Conservation (phyloP, 2,329 filamentous ascomycete genomes). For the Leptographium wingfieldii region DNA sequence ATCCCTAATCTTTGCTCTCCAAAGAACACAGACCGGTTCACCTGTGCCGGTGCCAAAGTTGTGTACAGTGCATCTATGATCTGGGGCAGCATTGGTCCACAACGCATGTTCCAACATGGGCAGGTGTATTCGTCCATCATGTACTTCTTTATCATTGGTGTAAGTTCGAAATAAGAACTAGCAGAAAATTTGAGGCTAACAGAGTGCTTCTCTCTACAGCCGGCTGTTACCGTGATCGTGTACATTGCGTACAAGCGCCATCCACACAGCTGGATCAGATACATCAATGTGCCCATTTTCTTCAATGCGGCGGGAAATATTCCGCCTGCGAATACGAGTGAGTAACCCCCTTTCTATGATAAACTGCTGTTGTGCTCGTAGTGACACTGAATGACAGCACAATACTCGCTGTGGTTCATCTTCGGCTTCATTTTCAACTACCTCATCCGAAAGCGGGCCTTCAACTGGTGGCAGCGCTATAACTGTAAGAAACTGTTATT, state of each 20-base stretch:
- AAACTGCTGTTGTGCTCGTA: neutral
- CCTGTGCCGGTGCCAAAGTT: conserved; percentile 39
- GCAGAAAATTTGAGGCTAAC: conserved; percentile 14
- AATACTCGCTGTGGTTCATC: conserved; percentile 13
- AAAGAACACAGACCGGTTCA: conserved; percentile 34
- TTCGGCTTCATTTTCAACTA: conserved; percentile 48
- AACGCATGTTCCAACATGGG: conserved; percentile 35
- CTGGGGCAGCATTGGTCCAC: conserved; percentile 41
- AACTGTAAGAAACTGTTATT: conserved; percentile 1
- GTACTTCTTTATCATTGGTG: conserved; percentile 37
- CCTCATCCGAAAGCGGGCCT: conserved; percentile 43
- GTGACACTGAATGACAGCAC: neutral
- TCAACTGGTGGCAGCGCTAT: conserved; percentile 22
- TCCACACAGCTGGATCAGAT: conserved; percentile 6
- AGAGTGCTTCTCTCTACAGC: neutral
- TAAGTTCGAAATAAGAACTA: conserved; percentile 17
- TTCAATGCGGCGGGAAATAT: conserved; percentile 9
- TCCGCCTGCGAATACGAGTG: conserved; percentile 8
- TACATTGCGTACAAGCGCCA: conserved; percentile 3
- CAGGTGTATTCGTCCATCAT: conserved; percentile 36
- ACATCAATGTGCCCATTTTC: conserved; percentile 9
- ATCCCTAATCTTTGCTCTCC: conserved; percentile 37
- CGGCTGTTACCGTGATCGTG: conserved; percentile 5
- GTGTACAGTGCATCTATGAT: conserved; percentile 44
- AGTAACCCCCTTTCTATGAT: neutral